Percentiles rank a stretch among this genome's conserved stretches.
These are phyloP conservation scores for Coemansia sp. DNA, from an alignment of 192 early-diverging fungal genomes.

Conservation along the genomic window DNA sequence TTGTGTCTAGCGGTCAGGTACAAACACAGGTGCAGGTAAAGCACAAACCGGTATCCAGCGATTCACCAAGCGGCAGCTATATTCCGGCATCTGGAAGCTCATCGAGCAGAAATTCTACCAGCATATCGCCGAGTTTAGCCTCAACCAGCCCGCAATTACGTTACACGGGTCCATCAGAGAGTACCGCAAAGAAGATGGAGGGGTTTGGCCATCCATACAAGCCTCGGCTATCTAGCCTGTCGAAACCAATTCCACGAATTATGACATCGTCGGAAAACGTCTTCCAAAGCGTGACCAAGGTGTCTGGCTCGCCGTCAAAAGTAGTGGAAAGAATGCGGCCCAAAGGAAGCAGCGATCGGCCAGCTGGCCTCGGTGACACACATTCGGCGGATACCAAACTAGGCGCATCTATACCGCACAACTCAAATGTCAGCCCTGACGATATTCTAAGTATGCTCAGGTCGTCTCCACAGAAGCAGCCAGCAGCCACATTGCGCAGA, in stretches of 20 bases:
- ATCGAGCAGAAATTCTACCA: background rate
- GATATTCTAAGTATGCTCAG: background rate
- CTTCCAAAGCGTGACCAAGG: slow-evolving; percentile 1
- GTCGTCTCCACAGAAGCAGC: background rate
- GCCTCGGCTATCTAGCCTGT: slow-evolving; percentile 1
- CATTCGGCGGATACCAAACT: background rate
- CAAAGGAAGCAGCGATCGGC: background rate
- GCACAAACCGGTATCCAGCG: background rate
- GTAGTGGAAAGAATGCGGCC: slow-evolving; percentile 21
- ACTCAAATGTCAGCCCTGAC: background rate
- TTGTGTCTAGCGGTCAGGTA: background rate
- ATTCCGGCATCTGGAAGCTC: background rate
- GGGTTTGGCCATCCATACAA: slow-evolving; percentile 15
- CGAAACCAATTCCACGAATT: background rate
- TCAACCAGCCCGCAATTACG: background rate
- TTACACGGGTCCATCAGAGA: background rate
- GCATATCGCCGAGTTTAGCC: background rate
- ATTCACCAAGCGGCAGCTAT: background rate
- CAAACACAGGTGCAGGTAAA: background rate
- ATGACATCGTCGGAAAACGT: background rate
- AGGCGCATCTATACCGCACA: background rate
- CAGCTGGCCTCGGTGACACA: background rate
- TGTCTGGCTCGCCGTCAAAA: background rate
- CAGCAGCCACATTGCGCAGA: background rate
- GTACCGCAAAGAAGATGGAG: slow-evolving; percentile 7